Evolutionary conservation across 2,329 filamentous ascomycete species (phyloP).

Genomic region (Biscogniauxia marginata): DNA sequence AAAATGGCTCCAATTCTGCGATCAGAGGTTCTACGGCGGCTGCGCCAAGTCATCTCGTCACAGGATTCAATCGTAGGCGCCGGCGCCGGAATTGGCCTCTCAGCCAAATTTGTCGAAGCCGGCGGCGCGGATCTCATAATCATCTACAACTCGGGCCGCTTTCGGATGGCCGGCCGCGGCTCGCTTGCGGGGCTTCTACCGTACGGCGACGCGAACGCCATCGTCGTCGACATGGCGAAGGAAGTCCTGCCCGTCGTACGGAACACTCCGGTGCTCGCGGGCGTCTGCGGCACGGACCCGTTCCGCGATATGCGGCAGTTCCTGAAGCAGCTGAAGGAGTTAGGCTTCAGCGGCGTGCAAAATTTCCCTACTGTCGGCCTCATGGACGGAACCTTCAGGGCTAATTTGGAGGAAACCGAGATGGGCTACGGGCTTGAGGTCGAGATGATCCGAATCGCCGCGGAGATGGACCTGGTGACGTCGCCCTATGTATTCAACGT

Average conservation of each 20-base stretch:
- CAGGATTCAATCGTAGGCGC: constrained; percentile 65
- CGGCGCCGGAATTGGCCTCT: constrained; percentile 67
- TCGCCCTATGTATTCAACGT: constrained; percentile 69
- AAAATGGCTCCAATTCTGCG: constrained; percentile 53
- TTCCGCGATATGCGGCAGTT: constrained; percentile 63
- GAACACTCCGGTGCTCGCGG: constrained; percentile 65
- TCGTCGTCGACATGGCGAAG: constrained; percentile 67
- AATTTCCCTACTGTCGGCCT: constrained; percentile 74
- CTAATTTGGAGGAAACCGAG: constrained; percentile 68
- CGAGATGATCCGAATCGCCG: constrained; percentile 62
- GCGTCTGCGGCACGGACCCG: constrained; percentile 69
- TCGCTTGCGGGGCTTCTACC: constrained; percentile 70
- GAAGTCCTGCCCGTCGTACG: constrained; percentile 66
- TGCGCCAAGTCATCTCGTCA: constrained; percentile 53
- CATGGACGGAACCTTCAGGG: constrained; percentile 65
- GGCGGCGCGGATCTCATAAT: constrained; percentile 69
- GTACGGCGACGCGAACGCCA: constrained; percentile 68
- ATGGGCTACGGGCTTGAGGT: constrained; percentile 69
- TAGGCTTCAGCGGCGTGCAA: constrained; percentile 69
- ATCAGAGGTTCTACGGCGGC: constrained; percentile 52
- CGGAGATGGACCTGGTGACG: constrained; percentile 59
- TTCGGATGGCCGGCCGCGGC: constrained; percentile 70
- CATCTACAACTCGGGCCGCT: constrained; percentile 70
- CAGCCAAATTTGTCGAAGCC: constrained; percentile 67
- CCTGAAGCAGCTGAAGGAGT: constrained; percentile 55